phyloP scores from a whole-genome alignment of 2,329 filamentous ascomycete species.

The Cladosporium colombiae region DNA sequence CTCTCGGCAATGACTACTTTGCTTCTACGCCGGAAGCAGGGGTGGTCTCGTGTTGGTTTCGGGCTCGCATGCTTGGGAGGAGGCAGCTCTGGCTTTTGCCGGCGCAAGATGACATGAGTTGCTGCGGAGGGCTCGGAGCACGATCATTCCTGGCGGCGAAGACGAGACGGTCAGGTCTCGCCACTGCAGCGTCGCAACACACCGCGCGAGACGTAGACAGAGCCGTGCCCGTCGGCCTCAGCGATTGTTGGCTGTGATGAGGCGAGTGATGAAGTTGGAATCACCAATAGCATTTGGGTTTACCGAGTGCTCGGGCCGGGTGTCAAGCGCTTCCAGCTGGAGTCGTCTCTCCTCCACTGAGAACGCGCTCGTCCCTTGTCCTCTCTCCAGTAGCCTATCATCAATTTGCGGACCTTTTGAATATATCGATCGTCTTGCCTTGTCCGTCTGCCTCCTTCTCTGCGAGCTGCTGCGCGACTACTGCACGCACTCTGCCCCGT shows the following conservation, averaged over 20 bases:
- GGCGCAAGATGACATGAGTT: slow-evolving; percentile 18
- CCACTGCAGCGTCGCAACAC: neutral
- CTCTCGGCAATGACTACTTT: neutral
- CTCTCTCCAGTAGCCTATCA: neutral
- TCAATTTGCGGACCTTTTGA: neutral
- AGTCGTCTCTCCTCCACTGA: neutral
- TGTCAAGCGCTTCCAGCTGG: neutral
- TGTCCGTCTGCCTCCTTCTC: neutral
- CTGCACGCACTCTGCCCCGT: slow-evolving; percentile 12
- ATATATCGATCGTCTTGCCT: slow-evolving; percentile 5
- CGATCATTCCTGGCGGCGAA: neutral
- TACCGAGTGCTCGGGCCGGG: slow-evolving; percentile 3
- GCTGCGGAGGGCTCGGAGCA: neutral
- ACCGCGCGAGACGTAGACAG: slow-evolving; percentile 1
- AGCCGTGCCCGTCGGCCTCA: neutral
- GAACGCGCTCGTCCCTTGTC: neutral
- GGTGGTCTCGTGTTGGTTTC: slow-evolving; percentile 18
- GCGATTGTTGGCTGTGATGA: neutral
- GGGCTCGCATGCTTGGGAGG: slow-evolving; percentile 15
- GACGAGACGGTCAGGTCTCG: neutral
- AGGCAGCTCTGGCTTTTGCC: slow-evolving; percentile 8
- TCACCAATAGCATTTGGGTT: slow-evolving; percentile 8
- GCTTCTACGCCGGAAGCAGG: slow-evolving; percentile 1
- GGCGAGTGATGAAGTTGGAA: slow-evolving; percentile 2
- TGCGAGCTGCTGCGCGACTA: slow-evolving; percentile 5